phyloP scores from a whole-genome alignment of 805 yeast genomes.

The Metschnikowia koreensis region DNA sequence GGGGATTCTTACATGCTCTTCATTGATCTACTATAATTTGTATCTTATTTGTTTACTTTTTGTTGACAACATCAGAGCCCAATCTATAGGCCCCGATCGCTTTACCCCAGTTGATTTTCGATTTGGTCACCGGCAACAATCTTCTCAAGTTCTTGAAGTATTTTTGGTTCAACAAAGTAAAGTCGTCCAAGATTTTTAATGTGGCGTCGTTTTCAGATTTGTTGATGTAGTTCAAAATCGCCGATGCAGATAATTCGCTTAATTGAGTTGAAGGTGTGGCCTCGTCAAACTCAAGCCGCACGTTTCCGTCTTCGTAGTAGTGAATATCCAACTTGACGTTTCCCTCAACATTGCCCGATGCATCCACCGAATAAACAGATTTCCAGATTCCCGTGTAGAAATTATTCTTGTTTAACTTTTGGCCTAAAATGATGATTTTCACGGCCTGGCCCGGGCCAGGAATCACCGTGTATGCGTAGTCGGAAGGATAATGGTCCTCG shows the following conservation, averaged over 20 bases:
- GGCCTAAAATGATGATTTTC: constrained; percentile 62
- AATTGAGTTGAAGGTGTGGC: constrained; percentile 24
- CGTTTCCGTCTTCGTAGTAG: constrained; percentile 96
- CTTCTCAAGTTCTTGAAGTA: constrained; percentile 85
- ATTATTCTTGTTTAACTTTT: constrained; percentile 68
- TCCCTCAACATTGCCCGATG: constrained; percentile 45
- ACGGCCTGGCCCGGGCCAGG: constrained; percentile 34
- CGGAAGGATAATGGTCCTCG: constrained; percentile 63
- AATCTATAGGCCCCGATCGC: constrained; percentile 86
- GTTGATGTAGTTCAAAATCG: constrained; percentile 48
- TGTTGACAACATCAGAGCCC: constrained; percentile 70
- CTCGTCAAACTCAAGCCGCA: constrained; percentile 57
- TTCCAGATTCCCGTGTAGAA: constrained; percentile 90
- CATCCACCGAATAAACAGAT: constrained; percentile 53
- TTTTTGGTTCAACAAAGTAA: constrained; percentile 71
- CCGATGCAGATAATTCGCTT: constrained; percentile 24
- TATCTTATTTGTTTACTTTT: constrained; percentile 11
- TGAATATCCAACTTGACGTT: constrained; percentile 70
- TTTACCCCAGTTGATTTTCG: constrained; percentile 93
- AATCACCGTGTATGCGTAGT: constrained; percentile 43
- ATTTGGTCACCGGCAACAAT: constrained; percentile 86
- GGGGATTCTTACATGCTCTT: too few relatives aligned
- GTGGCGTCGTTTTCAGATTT: constrained; percentile 61
- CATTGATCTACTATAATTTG: background rate
- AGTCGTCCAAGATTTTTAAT: constrained; percentile 55